These are phyloP conservation scores for Rutidosis leptorrhynchoides DNA, from an alignment of 129 eudicot genomes.

Conservation along the genomic window DNA sequence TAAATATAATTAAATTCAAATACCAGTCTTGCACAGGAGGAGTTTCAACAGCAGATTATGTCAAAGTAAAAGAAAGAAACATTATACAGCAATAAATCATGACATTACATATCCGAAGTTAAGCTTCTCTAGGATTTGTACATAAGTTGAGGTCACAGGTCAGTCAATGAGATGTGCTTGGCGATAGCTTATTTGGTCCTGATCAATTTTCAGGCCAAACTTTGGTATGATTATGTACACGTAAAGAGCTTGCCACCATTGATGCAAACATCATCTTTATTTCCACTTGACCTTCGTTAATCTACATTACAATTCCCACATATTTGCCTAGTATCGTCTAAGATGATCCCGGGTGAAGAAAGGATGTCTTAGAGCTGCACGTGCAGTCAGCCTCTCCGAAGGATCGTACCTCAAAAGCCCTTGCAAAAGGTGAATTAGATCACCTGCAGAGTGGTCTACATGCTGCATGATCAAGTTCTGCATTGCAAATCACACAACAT, in stretches of 20 bases:
- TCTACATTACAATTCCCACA: neutral
- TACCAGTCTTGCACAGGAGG: too few relatives aligned
- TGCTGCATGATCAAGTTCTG: slow-evolving; percentile 79
- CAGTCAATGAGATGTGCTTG: neutral
- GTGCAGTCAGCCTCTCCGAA: slow-evolving; percentile 58
- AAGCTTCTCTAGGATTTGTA: neutral
- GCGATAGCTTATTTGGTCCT: neutral
- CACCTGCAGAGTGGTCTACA: slow-evolving; percentile 53
- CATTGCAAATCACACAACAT: neutral
- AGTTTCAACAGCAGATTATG: neutral
- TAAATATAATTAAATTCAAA: too few relatives aligned
- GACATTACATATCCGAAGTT: neutral
- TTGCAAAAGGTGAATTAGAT: slow-evolving; percentile 67
- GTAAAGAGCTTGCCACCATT: neutral
- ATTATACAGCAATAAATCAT: neutral
- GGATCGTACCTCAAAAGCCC: slow-evolving; percentile 75
- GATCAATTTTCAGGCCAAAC: neutral
- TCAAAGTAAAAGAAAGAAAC: neutral
- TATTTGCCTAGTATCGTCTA: slow-evolving; percentile 33
- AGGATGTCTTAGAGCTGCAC: slow-evolving; percentile 76
- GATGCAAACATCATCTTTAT: neutral
- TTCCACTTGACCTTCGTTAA: neutral
- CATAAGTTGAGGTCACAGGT: neutral
- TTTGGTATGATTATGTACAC: neutral
- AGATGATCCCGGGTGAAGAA: slow-evolving; percentile 64